Conservation (phyloP, 441 rosid species). For the Corymbia calophylla region DNA sequence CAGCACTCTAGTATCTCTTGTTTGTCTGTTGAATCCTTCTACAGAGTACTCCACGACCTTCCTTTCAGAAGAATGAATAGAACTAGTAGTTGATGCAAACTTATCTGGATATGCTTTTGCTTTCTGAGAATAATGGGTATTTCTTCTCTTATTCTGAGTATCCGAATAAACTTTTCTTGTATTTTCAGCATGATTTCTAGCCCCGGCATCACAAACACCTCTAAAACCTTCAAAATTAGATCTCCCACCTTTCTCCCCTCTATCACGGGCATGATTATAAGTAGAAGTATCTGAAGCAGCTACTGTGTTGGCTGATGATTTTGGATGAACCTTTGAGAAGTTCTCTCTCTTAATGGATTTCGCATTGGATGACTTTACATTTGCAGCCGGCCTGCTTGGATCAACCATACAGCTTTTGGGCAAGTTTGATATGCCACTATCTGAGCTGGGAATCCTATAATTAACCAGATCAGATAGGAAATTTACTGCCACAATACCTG, state of each 20-base stretch:
- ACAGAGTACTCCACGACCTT: conserved; percentile 15
- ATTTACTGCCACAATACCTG: conserved; percentile 9
- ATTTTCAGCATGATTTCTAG: conserved; percentile 24
- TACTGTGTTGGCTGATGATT: conserved; percentile 31
- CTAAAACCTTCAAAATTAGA: conserved; percentile 33
- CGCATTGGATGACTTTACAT: conserved; percentile 41
- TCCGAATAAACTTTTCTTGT: conserved; percentile 12
- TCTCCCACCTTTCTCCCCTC: conserved; percentile 38
- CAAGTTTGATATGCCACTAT: conserved; percentile 17
- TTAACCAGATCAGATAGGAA: conserved; percentile 11
- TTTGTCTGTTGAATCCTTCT: conserved; percentile 23
- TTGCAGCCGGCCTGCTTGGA: conserved; percentile 32
- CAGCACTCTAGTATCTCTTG: conserved; percentile 37
- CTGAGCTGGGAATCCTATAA: conserved; percentile 8
- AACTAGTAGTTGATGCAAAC: conserved; percentile 18
- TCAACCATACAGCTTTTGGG: conserved; percentile 54
- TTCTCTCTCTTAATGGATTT: conserved; percentile 47
- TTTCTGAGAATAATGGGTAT: conserved; percentile 22
- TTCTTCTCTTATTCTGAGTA: conserved; percentile 30
- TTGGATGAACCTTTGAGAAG: conserved; percentile 39
- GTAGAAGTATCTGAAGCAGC: conserved; percentile 14
- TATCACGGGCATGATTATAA: conserved; percentile 13
- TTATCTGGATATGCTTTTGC: conserved; percentile 26
- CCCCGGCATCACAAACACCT: conserved; percentile 25
- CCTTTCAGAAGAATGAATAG: conserved; percentile 27